Conservation (phyloP, 2,329 filamentous ascomycete genomes). For the Calcarisporium arbuscula region DNA sequence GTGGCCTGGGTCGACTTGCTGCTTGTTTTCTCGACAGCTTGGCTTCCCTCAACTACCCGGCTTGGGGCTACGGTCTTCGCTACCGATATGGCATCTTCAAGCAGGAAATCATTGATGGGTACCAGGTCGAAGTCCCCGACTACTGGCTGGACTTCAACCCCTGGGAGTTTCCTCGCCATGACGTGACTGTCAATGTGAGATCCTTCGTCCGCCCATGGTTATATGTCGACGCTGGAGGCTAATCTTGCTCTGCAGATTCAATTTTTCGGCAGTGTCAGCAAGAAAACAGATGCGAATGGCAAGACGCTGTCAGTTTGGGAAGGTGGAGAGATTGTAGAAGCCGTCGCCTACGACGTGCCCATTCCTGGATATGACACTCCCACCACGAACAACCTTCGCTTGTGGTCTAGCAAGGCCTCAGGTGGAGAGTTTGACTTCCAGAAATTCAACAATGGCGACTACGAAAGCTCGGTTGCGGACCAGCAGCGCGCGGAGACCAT, state of each 20-base stretch:
- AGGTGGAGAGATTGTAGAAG: conserved; percentile 85
- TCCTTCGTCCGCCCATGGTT: too few relatives aligned
- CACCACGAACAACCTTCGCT: conserved; percentile 90
- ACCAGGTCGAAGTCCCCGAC: conserved; percentile 95
- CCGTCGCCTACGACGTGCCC: conserved; percentile 87
- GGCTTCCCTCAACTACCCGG: conserved; percentile 88
- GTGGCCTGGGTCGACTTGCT: conserved; percentile 87
- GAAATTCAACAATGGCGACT: conserved; percentile 97
- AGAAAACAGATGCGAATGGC: conserved; percentile 67
- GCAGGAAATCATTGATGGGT: conserved; percentile 96
- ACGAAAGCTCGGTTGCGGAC: conserved; percentile 96
- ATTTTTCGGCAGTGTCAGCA: conserved; percentile 84
- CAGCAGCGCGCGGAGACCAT: conserved; percentile 99
- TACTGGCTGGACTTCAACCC: conserved; percentile 99
- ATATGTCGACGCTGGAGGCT: too few relatives aligned
- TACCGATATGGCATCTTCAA: conserved; percentile 99
- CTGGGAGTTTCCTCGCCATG: conserved; percentile 95
- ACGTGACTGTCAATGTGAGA: conserved; percentile 80
- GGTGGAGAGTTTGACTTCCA: conserved; percentile 98
- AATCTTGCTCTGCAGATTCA: conserved; percentile 55
- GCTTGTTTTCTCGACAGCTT: conserved; percentile 97
- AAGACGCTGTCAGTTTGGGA: conserved; percentile 77
- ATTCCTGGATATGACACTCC: conserved; percentile 86
- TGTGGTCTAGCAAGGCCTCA: conserved; percentile 97
- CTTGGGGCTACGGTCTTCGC: conserved; percentile 93